Percentiles rank a stretch among this genome's conserved stretches.
Conservation (phyloP, 202 grass and related monocot species). For the Panicum virgatum region DNA sequence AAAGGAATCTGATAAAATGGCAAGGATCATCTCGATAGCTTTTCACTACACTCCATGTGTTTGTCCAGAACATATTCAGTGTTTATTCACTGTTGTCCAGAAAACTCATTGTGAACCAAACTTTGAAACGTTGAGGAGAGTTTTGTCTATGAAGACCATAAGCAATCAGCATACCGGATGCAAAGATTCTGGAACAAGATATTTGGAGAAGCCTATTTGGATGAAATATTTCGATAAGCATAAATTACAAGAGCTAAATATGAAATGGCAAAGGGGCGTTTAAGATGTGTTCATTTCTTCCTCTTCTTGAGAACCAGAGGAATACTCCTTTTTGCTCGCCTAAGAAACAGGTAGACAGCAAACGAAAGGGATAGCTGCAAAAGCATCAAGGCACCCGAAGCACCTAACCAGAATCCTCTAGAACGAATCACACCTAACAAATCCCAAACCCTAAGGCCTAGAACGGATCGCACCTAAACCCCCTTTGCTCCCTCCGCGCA, state of each 20-base stretch:
- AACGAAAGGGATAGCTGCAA: constrained; percentile 25
- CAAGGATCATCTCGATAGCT: background rate
- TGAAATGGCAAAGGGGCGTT: background rate
- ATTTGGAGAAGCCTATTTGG: background rate
- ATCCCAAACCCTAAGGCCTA: constrained; percentile 44
- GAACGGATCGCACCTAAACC: constrained; percentile 34
- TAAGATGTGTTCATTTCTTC: background rate
- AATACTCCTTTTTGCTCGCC: background rate
- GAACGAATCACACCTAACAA: constrained; percentile 31
- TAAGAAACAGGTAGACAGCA: constrained; percentile 18
- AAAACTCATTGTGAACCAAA: background rate
- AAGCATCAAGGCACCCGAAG: background rate
- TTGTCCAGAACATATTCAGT: background rate
- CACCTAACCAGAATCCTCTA: constrained; percentile 17
- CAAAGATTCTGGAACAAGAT: background rate
- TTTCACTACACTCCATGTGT: background rate
- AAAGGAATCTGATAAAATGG: background rate
- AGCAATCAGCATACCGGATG: background rate
- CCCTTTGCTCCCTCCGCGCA: background rate
- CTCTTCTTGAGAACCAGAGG: background rate
- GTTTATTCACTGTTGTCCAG: background rate
- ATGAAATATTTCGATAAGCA: background rate
- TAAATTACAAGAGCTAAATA: background rate
- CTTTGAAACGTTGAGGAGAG: background rate
- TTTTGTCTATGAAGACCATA: background rate